phyloP scores from a whole-genome alignment of 805 yeast genomes.

The Candida silvicultrix region DNA sequence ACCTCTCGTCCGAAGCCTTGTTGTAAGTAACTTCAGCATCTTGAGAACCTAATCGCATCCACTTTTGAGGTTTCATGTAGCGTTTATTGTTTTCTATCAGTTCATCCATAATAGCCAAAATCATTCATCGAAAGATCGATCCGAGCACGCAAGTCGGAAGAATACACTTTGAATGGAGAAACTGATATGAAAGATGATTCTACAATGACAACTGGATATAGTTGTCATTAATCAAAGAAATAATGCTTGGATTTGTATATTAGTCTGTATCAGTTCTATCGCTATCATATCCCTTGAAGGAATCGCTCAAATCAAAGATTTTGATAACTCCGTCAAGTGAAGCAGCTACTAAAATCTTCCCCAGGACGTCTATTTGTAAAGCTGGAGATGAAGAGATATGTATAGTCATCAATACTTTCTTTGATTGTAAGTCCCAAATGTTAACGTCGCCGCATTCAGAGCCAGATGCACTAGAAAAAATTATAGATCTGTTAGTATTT shows the following conservation, averaged over 20 bases:
- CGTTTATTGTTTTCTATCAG: too few species aligned
- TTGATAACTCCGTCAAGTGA: constrained; percentile 2
- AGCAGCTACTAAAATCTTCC: neutral
- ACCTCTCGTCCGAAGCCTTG: neutral
- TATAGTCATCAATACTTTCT: neutral
- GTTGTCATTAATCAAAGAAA: too few species aligned
- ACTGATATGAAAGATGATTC: neutral
- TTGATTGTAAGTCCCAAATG: constrained; percentile 46
- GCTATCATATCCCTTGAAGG: neutral
- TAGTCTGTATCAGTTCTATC: neutral
- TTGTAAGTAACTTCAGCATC: neutral
- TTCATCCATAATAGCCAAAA: too few species aligned
- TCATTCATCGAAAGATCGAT: neutral
- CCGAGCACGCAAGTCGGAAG: neutral
- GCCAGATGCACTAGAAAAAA: constrained; percentile 41
- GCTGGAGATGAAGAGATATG: neutral
- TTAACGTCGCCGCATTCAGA: constrained; percentile 47
- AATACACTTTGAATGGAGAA: too few species aligned
- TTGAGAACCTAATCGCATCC: too few species aligned
- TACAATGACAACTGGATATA: neutral
- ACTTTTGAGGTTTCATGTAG: too few species aligned
- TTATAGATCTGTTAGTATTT: constrained; percentile 3
- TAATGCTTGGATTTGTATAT: neutral
- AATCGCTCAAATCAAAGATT: constrained; percentile 2
- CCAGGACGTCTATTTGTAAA: constrained; percentile 4